Conservation (phyloP, 2,329 filamentous ascomycete genomes). For the Fusarium clavum region DNA sequence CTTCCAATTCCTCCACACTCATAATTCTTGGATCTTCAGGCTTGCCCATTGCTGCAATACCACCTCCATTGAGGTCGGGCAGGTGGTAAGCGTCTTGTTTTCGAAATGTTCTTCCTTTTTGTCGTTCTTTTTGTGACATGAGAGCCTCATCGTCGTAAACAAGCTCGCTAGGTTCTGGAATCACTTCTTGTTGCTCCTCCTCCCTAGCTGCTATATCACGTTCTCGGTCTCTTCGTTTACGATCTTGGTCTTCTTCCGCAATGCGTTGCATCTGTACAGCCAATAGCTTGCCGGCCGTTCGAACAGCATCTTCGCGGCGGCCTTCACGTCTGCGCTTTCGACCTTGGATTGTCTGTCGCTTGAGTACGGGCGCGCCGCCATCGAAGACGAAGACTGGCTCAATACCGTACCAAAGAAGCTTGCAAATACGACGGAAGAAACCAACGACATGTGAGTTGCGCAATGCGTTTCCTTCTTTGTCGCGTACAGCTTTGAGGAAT, state of each 20-base stretch:
- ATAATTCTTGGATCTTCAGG: conserved; percentile 95
- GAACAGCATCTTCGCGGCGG: conserved; percentile 88
- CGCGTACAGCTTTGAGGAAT: conserved; percentile 97
- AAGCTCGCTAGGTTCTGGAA: conserved; percentile 75
- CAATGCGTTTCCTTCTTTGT: conserved; percentile 97
- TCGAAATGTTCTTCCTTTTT: conserved; percentile 80
- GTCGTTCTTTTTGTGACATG: conserved; percentile 81
- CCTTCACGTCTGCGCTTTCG: conserved; percentile 87
- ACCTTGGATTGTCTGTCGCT: conserved; percentile 87
- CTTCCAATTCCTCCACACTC: conserved; percentile 92
- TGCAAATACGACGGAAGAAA: conserved; percentile 98
- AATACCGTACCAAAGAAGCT: conserved; percentile 95
- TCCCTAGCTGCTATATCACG: conserved; percentile 55
- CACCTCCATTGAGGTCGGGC: conserved; percentile 81
- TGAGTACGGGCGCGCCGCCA: conserved; percentile 89
- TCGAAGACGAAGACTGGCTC: conserved; percentile 98
- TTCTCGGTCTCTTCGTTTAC: conserved; percentile 63
- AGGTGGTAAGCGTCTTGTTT: conserved; percentile 97
- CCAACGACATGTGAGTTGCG: conserved; percentile 96
- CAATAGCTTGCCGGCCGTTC: conserved; percentile 90
- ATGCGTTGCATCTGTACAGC: conserved; percentile 93
- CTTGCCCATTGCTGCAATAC: conserved; percentile 86
- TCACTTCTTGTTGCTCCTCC: conserved; percentile 69
- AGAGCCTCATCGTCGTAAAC: conserved; percentile 93
- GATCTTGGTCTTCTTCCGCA: conserved; percentile 85